phyloP scores from a whole-genome alignment of 345 rosid genomes.

The Lenwebbia sp. region DNA sequence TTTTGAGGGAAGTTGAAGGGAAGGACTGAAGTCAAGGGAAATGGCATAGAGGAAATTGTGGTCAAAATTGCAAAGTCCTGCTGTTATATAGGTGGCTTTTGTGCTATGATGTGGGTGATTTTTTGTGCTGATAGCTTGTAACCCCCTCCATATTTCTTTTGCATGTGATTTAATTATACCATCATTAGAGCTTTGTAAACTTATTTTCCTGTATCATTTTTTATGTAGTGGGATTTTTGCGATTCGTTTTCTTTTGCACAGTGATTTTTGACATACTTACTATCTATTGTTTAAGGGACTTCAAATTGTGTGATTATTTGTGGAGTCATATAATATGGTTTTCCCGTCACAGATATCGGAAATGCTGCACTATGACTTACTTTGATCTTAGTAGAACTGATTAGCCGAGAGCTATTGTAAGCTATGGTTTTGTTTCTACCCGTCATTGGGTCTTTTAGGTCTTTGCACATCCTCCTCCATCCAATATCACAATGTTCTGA shows the following conservation, averaged over 20 bases:
- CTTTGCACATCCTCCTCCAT: background rate
- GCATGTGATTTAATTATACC: background rate
- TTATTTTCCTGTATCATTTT: background rate
- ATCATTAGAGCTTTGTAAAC: background rate
- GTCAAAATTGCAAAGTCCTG: background rate
- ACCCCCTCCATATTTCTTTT: background rate
- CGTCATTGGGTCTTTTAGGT: background rate
- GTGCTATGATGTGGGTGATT: background rate
- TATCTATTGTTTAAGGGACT: background rate
- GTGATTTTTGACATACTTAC: background rate
- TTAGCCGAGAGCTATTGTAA: background rate
- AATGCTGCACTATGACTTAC: background rate
- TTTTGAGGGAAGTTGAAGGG: background rate
- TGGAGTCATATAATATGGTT: background rate
- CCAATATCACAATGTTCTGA: background rate
- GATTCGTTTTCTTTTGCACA: background rate
- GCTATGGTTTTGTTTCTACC: background rate
- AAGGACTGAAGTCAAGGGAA: background rate
- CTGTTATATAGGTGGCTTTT: background rate
- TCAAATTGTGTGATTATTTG: background rate
- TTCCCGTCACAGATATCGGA: background rate
- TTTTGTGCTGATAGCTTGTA: background rate
- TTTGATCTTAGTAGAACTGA: background rate
- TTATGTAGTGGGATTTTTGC: background rate
- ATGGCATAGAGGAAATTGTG: background rate